phyloP scores from a whole-genome alignment of 371 early-diverging fungal species.

The Apophysomyces variabilis region DNA sequence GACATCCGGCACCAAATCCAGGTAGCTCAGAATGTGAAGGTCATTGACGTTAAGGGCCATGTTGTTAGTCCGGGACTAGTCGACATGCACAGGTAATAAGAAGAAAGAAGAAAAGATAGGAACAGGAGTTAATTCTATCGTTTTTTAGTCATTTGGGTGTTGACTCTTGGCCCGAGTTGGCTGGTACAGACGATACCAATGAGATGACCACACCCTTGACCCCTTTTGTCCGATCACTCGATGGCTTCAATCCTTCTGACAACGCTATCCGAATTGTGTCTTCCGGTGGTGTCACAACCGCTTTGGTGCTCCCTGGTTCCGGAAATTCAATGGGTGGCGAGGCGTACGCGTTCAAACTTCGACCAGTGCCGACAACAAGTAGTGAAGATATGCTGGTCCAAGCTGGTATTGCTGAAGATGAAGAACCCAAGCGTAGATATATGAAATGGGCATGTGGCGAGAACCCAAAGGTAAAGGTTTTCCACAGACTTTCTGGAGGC shows the following conservation, averaged over 20 bases:
- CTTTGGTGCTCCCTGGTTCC: constrained; percentile 74
- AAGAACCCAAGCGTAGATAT: constrained; percentile 60
- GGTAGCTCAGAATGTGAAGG: constrained; percentile 32
- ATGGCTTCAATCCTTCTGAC: constrained; percentile 65
- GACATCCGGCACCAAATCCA: constrained; percentile 40
- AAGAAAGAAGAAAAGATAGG: too few relatives aligned
- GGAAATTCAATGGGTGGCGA: constrained; percentile 80
- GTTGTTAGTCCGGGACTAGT: constrained; percentile 77
- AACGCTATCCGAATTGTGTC: constrained; percentile 64
- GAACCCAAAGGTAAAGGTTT: constrained; percentile 62
- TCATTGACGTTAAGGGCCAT: constrained; percentile 67
- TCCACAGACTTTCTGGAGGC: neutral
- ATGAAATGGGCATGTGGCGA: constrained; percentile 87
- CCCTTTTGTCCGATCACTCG: constrained; percentile 64
- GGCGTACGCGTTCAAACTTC: constrained; percentile 67
- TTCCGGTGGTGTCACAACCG: constrained; percentile 78
- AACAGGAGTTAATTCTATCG: too few relatives aligned
- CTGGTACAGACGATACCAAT: constrained; percentile 64
- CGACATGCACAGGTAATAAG: constrained; percentile 71
- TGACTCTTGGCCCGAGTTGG: constrained; percentile 63
- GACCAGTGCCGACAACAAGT: constrained; percentile 52
- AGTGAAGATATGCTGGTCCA: constrained; percentile 71
- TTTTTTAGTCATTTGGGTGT: constrained; percentile 59
- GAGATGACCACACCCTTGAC: constrained; percentile 64
- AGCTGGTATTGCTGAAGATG: constrained; percentile 41